Base-by-base conservation (phyloP, 2,329 filamentous ascomycete genomes). In the Aureobasidium sp. region DNA sequence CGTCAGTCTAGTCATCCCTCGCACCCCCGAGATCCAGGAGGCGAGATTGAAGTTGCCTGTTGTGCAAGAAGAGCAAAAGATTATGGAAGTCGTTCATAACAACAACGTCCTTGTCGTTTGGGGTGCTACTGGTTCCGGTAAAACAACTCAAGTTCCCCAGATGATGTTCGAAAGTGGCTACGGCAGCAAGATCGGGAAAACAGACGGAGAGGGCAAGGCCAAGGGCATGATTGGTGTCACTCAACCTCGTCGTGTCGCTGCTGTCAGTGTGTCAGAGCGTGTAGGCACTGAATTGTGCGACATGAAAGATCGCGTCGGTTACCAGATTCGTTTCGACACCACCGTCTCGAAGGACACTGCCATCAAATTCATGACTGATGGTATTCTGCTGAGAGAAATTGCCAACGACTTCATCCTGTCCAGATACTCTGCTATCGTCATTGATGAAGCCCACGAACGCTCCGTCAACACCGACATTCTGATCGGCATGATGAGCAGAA, bases 311-410 rank as follows among this genome's bases (percentile, higher is more conserved):
- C 83, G 83, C 52, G 92, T 99, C 7, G 90, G 90, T 5, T 95
- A 97, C 72, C 94, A 77, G 72, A 97, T 99, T 68, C 88, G 95
- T 27, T 99, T 97, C 67, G 94, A 99, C 71, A 91, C 88, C 54
- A 93, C 87, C 0, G 86, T 89, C 1, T 85, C 86, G 53, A 79
- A 85, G 31, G 87, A 91, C 58, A 99, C 94, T 0, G 89, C 90
- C 6, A 85, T 99, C 73, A 99, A 99, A 73, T 99, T 97, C 76
- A 97, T 99, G 92, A 99, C 94, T 0, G 94, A 99, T 74, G 94
- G 94, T 81, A 91, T 99, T 31, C 79, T 99, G 63, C 82, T 99
- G 11, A 87, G 94, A 62, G 94, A 99, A 74, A 88, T 97, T 60
- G 87, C 90, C 0, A 87, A 94, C 66, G 94, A 99, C 71, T 91